Percentiles rank a stretch among this genome's conserved stretches.
phyloP scores from a whole-genome alignment of 2,329 filamentous ascomycete species.

The Hysterium pulicare region DNA sequence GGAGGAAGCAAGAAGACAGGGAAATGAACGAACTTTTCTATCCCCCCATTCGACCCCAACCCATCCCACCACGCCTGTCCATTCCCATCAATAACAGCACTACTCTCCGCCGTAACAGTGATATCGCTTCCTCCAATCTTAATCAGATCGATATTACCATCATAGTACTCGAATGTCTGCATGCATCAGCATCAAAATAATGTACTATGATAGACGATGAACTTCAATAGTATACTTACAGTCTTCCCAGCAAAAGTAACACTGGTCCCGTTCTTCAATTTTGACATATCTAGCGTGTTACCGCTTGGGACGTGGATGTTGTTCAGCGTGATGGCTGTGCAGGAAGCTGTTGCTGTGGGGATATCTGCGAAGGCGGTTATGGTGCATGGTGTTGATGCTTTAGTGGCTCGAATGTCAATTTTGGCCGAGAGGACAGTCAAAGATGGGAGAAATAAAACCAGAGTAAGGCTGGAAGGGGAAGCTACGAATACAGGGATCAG shows the following conservation, averaged over 20 bases:
- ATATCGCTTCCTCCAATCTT: constrained; percentile 36
- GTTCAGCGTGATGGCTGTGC: constrained; percentile 42
- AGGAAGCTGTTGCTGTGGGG: constrained; percentile 36
- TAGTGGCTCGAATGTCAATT: too few relatives aligned
- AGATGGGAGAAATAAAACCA: too few relatives aligned
- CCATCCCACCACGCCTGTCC: constrained; percentile 46
- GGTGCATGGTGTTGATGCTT: neutral
- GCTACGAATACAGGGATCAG: too few relatives aligned
- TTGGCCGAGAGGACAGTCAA: too few relatives aligned
- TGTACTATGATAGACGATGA: too few relatives aligned
- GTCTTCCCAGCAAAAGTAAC: constrained; percentile 43
- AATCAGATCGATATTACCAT: constrained; percentile 35
- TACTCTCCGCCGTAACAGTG: constrained; percentile 41
- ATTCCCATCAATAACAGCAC: constrained; percentile 39
- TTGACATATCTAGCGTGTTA: constrained; percentile 40
- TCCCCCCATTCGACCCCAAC: constrained; percentile 47
- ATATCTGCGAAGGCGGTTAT: constrained; percentile 18
- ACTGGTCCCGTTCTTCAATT: constrained; percentile 39
- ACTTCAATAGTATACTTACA: neutral
- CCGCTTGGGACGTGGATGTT: constrained; percentile 39
- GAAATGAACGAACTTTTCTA: constrained; percentile 27
- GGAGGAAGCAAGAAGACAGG: too few relatives aligned
- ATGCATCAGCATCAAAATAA: too few relatives aligned
- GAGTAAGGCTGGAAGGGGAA: too few relatives aligned
- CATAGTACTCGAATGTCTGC: constrained; percentile 37